Conservation (phyloP, 2,329 filamentous ascomycete genomes). For the Chlorencoelia australis region DNA sequence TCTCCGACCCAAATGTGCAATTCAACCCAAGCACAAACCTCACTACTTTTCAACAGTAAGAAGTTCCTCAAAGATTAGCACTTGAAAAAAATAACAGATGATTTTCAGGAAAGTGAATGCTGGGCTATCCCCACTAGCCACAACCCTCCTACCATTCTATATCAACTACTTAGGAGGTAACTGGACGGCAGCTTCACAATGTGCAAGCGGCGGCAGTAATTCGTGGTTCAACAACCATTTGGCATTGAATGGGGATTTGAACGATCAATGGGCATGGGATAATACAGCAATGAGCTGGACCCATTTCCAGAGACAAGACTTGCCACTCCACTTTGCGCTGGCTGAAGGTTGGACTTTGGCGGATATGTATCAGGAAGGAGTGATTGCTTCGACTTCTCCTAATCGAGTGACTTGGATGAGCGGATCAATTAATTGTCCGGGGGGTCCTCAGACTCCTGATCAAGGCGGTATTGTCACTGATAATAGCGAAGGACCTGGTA, state of each 20-base stretch:
- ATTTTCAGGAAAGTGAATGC: no score
- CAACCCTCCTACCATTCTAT: slow-evolving; percentile 41
- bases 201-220: slow-evolving; percentile 42
- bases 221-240: slow-evolving; percentile 42
- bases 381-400: slow-evolving; percentile 35
- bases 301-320: slow-evolving; percentile 39
- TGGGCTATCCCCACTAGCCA: slow-evolving; percentile 30
- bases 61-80: no score
- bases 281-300: slow-evolving; percentile 45
- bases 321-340: slow-evolving; percentile 45
- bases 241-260: slow-evolving; percentile 39
- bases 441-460: slow-evolving; percentile 34
- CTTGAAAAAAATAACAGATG: no score
- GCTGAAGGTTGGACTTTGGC: slow-evolving; percentile 44
- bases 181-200: slow-evolving; percentile 42
- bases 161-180: slow-evolving; percentile 43
- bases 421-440: slow-evolving; percentile 35
- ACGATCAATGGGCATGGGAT: slow-evolving; percentile 42
- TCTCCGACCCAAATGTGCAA: slow-evolving; percentile 45
- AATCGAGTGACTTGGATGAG: slow-evolving; percentile 37
- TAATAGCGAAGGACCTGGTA: slow-evolving; percentile 37
- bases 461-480: slow-evolving; percentile 30
- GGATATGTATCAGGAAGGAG: slow-evolving; percentile 43
- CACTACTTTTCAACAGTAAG: slow-evolving; percentile 15
- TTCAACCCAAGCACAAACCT: slow-evolving; percentile 30